Evolutionary conservation across 352 stramenopile species (phyloP), one percentile per base, ranked within the genome.

Genomic region (Saprolegnia diclina): DNA sequence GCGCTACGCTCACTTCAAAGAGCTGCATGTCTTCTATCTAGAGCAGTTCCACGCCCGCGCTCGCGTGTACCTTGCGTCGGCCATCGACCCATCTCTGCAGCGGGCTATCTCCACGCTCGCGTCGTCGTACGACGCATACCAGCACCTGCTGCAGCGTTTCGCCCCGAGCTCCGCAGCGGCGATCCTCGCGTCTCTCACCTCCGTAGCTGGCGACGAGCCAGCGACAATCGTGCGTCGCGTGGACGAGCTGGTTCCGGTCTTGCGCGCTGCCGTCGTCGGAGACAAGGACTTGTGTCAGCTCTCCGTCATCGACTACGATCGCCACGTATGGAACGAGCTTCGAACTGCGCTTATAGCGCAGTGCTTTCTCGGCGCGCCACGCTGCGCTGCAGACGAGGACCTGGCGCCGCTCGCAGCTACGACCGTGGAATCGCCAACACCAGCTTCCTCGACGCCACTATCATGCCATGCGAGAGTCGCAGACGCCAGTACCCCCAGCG

Each of bases 141-240:
- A n/a, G 57, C 32, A n/a, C 19, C 37, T 65, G 22, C 40, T 37
- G 32, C 26, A 65, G 14, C 37, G 57, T 5, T 65, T 65, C 19
- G 9, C 56, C 19, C 24, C 16, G 11, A 24, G 10, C 48, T 16
- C 56, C 56, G 24, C 18, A 24, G 19, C 52, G 52, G 24, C 46
- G 5, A 54, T 54, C 24, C 46, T 54, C 46, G 46, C 46, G n/a
- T 54, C 24, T 6, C 46, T 54, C 24, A 5, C 29, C 5, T 2
- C 29, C 5, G 29, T 5, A 5, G 29, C 29, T 6, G 29, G 29
- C 29, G 46, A 54, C n/a, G 46, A 29, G 46, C n/a, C 24, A 22
- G 46, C n/a, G 24, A 29, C 46, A 5, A 5, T 54, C 24, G 24
- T 29, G 2, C 46, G 24, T 6, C 37, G 18, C 11, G 52, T 59